phyloP scores from a whole-genome alignment of 2,329 filamentous ascomycete species.

The Aspergillus sergii region DNA sequence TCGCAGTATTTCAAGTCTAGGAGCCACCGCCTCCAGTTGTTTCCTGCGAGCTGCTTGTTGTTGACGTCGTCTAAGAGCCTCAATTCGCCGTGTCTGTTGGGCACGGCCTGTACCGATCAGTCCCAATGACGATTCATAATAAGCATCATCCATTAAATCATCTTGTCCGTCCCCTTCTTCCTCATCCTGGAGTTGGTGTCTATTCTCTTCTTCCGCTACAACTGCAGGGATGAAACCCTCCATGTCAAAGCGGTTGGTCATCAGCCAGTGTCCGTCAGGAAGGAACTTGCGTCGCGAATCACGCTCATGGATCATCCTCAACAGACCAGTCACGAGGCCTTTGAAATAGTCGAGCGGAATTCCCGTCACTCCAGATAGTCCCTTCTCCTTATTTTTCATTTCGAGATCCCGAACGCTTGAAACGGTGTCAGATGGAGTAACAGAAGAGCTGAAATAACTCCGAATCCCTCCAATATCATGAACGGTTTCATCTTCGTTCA shows the following conservation, averaged over 20 bases:
- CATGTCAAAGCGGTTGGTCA: slow-evolving; percentile 87
- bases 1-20: slow-evolving; percentile 84
- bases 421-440: slow-evolving; percentile 23
- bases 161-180: slow-evolving; percentile 60
- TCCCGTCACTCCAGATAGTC: slow-evolving; percentile 65
- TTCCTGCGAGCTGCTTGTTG: slow-evolving; percentile 69
- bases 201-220: slow-evolving; percentile 79
- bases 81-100: slow-evolving; percentile 63
- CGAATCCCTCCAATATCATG: slow-evolving; percentile 47
- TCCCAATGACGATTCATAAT: slow-evolving; percentile 35
- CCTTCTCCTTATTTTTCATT: slow-evolving; percentile 45
- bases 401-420: slow-evolving; percentile 38
- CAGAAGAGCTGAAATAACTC: slow-evolving; percentile 47
- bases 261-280: slow-evolving; percentile 85
- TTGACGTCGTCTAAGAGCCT: slow-evolving; percentile 65
- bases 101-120: slow-evolving; percentile 62
- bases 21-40: slow-evolving; percentile 76
- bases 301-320: slow-evolving; percentile 88
- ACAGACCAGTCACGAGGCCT: slow-evolving; percentile 73
- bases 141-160: slow-evolving; percentile 44
- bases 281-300: slow-evolving; percentile 88
- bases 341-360: slow-evolving; percentile 79
- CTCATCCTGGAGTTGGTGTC: slow-evolving; percentile 68
- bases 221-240: slow-evolving; percentile 83
- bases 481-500: slow-evolving; percentile 48